A percentile compares a stretch with the other conserved stretches of the same genome.
Conservation (phyloP, 495 filamentous ascomycete species). For the Xylaria castorea region DNA sequence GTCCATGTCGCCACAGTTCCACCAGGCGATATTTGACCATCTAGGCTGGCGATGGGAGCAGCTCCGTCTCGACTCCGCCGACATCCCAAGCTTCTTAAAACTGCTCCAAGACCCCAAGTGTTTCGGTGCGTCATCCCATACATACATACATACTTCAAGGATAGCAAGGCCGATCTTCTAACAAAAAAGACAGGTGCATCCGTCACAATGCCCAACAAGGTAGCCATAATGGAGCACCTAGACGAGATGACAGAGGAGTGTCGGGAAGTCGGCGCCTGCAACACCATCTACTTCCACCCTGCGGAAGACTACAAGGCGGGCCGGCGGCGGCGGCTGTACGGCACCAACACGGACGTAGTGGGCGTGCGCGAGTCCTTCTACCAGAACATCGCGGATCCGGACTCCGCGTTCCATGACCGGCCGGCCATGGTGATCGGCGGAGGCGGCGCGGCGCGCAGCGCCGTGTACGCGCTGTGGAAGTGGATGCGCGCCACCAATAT, state of each 20-base stretch:
- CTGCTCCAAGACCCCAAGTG: slow-evolving; percentile 44
- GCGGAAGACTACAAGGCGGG: slow-evolving; percentile 30
- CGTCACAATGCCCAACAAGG: slow-evolving; percentile 79
- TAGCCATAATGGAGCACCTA: slow-evolving; percentile 70
- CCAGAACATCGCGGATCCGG: slow-evolving; percentile 56
- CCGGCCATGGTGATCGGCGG: slow-evolving; percentile 70
- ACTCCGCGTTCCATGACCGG: slow-evolving; percentile 54
- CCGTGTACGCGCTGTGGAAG: slow-evolving; percentile 71
- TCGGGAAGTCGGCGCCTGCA: slow-evolving; percentile 71
- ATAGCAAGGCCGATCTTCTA: slow-evolving; percentile 44
- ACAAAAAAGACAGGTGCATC: slow-evolving; percentile 66
- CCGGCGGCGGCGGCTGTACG: slow-evolving; percentile 55
- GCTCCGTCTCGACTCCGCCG: slow-evolving; percentile 59
- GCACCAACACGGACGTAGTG: slow-evolving; percentile 79
- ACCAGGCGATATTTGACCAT: slow-evolving; percentile 66
- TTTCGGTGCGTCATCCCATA: slow-evolving; percentile 34
- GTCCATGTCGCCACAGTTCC: slow-evolving; percentile 74
- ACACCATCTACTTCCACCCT: slow-evolving; percentile 69
- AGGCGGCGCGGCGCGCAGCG: slow-evolving; percentile 72
- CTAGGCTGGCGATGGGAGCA: slow-evolving; percentile 68
- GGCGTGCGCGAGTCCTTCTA: slow-evolving; percentile 73
- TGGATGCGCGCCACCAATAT: slow-evolving; percentile 69
- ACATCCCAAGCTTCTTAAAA: slow-evolving; percentile 50
- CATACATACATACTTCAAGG: slow-evolving; percentile 43
- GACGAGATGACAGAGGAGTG: slow-evolving; percentile 73